These are phyloP conservation scores for Leishmania aethiopica DNA, from an alignment of 208 protist genomes.

Conservation along the genomic window DNA sequence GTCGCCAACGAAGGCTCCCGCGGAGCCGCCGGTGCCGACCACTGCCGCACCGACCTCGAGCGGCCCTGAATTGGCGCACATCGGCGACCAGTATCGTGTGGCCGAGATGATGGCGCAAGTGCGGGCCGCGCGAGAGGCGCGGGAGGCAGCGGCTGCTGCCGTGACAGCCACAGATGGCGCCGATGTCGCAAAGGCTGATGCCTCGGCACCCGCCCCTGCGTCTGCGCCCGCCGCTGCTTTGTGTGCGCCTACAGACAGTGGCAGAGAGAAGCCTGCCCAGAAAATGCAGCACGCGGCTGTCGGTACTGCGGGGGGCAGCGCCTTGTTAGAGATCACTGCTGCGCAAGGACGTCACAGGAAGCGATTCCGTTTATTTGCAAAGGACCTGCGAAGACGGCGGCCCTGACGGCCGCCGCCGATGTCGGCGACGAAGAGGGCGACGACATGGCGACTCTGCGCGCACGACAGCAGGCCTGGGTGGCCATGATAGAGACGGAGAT, in stretches of 20 bases:
- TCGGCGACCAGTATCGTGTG: constrained; percentile 33
- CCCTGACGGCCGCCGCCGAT: neutral
- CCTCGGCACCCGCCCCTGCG: neutral
- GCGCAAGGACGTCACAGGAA: neutral
- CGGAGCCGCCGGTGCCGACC: neutral
- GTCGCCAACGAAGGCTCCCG: neutral
- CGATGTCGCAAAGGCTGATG: constrained; percentile 2
- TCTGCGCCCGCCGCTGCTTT: neutral
- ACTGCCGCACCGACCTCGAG: neutral
- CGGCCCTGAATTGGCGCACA: constrained; percentile 27
- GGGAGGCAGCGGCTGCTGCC: constrained; percentile 33
- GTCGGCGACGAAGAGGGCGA: constrained; percentile 5
- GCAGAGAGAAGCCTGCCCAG: neutral
- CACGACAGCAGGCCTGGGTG: constrained; percentile 72
- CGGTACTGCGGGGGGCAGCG: neutral
- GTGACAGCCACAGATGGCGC: constrained; percentile 10
- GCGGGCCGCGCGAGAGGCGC: constrained; percentile 41
- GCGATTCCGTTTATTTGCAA: constrained; percentile 34
- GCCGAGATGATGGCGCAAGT: constrained; percentile 59
- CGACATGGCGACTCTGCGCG: constrained; percentile 33
- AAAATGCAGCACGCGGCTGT: neutral
- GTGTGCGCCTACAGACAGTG: neutral
- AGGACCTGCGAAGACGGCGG: constrained; percentile 5
- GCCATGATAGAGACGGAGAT: constrained; percentile 54
- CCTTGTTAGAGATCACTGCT: neutral